A percentile compares a stretch with the other conserved stretches of the same genome.
Conservation (phyloP, 192 early-diverging fungal genomes). For the Allomyces macrogynus region DNA sequence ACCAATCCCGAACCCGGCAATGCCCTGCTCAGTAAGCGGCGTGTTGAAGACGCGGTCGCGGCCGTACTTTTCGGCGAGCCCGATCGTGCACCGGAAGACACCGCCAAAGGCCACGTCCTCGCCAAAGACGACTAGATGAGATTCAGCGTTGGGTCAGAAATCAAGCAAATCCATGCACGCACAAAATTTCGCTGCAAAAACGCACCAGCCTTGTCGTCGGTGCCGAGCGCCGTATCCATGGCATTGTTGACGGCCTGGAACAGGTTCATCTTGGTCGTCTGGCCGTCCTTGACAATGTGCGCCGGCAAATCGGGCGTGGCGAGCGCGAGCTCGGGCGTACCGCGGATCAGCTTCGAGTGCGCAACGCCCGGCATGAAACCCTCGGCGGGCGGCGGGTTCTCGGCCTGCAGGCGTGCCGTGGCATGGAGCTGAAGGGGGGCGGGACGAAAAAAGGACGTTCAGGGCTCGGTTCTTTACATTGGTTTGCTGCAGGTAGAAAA, state of each 20-base stretch:
- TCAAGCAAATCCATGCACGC: neutral
- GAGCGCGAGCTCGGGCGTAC: slow-evolving; percentile 47
- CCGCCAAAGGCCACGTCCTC: slow-evolving; percentile 97
- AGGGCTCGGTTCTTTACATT: too few relatives aligned
- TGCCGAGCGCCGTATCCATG: slow-evolving; percentile 61
- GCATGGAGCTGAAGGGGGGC: too few relatives aligned
- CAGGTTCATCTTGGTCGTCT: slow-evolving; percentile 78
- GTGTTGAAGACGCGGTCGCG: slow-evolving; percentile 89
- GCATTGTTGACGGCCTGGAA: slow-evolving; percentile 92
- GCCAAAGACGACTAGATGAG: slow-evolving; percentile 61
- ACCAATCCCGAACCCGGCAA: slow-evolving; percentile 87
- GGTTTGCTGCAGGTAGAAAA: too few relatives aligned
- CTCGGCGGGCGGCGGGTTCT: slow-evolving; percentile 43
- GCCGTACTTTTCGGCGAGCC: slow-evolving; percentile 76
- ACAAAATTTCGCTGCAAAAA: too few relatives aligned
- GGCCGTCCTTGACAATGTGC: slow-evolving; percentile 33
- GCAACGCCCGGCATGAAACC: slow-evolving; percentile 66
- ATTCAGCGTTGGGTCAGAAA: neutral
- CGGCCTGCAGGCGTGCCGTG: too few relatives aligned
- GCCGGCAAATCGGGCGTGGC: slow-evolving; percentile 43
- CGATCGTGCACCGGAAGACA: slow-evolving; percentile 86
- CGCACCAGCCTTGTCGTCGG: slow-evolving; percentile 63
- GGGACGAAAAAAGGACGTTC: too few relatives aligned
- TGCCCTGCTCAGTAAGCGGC: slow-evolving; percentile 85
- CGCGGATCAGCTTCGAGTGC: slow-evolving; percentile 55